These are phyloP conservation scores for Paraphaeosphaeria sporulosa DNA, from an alignment of 2,329 filamentous ascomycete species.

Conservation along the genomic window DNA sequence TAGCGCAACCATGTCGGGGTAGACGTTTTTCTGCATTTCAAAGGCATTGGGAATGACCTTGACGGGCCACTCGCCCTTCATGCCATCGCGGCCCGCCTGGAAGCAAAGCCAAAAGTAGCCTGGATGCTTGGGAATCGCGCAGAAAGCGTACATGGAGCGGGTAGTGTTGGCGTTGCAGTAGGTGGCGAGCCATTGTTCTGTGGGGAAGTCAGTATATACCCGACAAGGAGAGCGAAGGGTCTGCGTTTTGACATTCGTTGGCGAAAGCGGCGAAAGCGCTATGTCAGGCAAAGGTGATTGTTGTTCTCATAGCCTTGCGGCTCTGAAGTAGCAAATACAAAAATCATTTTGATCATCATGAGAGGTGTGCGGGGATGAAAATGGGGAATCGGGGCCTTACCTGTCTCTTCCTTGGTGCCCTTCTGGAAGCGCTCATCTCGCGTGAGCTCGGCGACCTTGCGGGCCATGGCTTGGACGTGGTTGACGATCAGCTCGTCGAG, in stretches of 20 bases:
- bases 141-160: slow-evolving; percentile 93
- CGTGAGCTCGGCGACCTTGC: slow-evolving; percentile 96
- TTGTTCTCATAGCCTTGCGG: slow-evolving; percentile 96
- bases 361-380: slow-evolving; percentile 47
- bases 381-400: slow-evolving; percentile 64
- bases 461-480: slow-evolving; percentile 94
- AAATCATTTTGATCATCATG: slow-evolving; percentile 87
- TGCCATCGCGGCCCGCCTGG: slow-evolving; percentile 82
- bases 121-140: slow-evolving; percentile 87
- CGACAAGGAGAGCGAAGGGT: not conserved
- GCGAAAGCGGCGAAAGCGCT: slow-evolving; percentile 26
- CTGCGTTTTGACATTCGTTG: not conserved
- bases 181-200: slow-evolving; percentile 93
- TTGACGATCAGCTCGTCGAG: slow-evolving; percentile 96
- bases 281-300: slow-evolving; percentile 86
- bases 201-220: slow-evolving; percentile 24
- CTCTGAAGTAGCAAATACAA: slow-evolving; percentile 99
- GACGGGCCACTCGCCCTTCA: slow-evolving; percentile 80
- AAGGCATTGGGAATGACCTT: slow-evolving; percentile 93
- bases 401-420: slow-evolving; percentile 79
- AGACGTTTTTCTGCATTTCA: slow-evolving; percentile 85
- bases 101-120: slow-evolving; percentile 97
- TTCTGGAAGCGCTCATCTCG: slow-evolving; percentile 92
- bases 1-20: slow-evolving; percentile 92
- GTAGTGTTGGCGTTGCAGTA: slow-evolving; percentile 97